Evolutionary conservation across 192 early-diverging fungal species (phyloP).

Genomic region (Coemansia sp.): DNA sequence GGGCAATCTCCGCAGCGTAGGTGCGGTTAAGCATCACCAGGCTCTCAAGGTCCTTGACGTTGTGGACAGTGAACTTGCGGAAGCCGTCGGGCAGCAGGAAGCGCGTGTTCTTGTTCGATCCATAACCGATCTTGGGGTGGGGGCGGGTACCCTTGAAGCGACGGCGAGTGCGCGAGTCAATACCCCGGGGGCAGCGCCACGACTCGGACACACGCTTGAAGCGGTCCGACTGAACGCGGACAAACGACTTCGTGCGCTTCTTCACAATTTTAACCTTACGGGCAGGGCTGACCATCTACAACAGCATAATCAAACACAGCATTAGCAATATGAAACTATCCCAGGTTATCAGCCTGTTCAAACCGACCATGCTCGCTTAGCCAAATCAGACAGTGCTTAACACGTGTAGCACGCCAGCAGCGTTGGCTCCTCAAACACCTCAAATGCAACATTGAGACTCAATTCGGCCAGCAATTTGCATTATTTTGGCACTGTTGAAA

Average conservation of each 20-base stretch:
- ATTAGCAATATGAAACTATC: neutral
- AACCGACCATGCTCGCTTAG: too few relatives aligned
- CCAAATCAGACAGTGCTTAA: too few relatives aligned
- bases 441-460: neutral
- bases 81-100: constrained; percentile 97
- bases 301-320: neutral
- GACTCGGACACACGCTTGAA: constrained; percentile 93
- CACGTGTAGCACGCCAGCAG: too few relatives aligned
- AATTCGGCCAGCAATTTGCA: neutral
- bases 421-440: too few relatives aligned
- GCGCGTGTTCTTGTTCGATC: constrained; percentile 94
- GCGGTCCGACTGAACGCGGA: constrained; percentile 98
- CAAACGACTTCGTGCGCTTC: constrained; percentile 97
- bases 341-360: neutral
- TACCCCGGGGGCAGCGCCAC: constrained; percentile 99
- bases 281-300: constrained; percentile 89
- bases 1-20: constrained; percentile 98
- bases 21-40: constrained; percentile 99
- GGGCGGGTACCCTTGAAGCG: constrained; percentile 96
- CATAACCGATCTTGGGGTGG: constrained; percentile 99
- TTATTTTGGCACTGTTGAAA: neutral
- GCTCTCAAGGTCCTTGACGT: constrained; percentile 88
- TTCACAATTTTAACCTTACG: constrained; percentile 97
- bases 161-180: constrained; percentile 96
- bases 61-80: constrained; percentile 96